Percentiles rank a stretch among this genome's conserved stretches.
Conservation (phyloP, 768 basidiomycete genomes). For the Agrocybe pediades region DNA sequence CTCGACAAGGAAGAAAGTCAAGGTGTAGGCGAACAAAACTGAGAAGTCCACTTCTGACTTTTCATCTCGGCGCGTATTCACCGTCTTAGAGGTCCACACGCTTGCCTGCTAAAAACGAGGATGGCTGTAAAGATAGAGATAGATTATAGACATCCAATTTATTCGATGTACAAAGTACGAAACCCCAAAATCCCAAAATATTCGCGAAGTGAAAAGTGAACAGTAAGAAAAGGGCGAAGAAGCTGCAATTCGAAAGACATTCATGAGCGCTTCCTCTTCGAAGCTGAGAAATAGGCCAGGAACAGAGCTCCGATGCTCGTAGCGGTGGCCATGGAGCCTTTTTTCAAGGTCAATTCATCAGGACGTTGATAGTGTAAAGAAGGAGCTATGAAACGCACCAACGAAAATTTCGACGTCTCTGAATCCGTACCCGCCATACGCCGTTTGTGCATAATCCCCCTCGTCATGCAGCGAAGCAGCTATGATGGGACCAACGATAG, state of each 20-base stretch:
- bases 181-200: no score
- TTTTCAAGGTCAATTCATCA: neutral
- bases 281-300: neutral
- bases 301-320: neutral
- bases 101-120: no score
- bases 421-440: conserved; percentile 11
- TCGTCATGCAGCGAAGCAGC: conserved; percentile 8
- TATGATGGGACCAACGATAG: conserved; percentile 10
- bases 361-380: neutral
- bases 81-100: no score
- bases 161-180: no score
- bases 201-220: no score
- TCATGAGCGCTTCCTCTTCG: neutral
- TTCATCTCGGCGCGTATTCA: no score
- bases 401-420: conserved; percentile 13
- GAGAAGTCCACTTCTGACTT: no score
- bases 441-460: neutral
- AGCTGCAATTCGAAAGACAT: neutral
- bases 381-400: neutral
- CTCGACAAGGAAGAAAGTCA: neutral
- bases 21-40: neutral
- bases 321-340: neutral
- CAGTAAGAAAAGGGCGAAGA: no score
- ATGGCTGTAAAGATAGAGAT: no score
- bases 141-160: no score